Evolutionary conservation across 2,329 filamentous ascomycete genomes (phyloP).

Genomic region (Clonostachys solani): DNA sequence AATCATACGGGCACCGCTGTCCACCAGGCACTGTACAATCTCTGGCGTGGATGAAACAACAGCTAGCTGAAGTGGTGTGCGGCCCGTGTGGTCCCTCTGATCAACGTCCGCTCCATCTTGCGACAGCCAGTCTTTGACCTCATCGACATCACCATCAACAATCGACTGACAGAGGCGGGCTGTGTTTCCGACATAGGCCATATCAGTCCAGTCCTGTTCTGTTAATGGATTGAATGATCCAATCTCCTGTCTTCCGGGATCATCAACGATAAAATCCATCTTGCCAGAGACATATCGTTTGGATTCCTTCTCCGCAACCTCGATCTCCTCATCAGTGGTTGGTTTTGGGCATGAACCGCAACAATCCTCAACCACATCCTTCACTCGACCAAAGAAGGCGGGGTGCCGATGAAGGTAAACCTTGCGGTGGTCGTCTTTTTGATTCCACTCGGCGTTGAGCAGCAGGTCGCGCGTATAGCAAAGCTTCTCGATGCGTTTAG

Average conservation of each 20-base stretch:
- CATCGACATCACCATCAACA: constrained; percentile 65
- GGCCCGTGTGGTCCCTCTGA: constrained; percentile 71
- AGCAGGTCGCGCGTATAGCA: constrained; percentile 78
- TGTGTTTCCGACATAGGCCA: constrained; percentile 84
- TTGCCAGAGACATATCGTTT: constrained; percentile 74
- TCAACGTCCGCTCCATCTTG: constrained; percentile 69
- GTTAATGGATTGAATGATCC: constrained; percentile 76
- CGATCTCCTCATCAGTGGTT: constrained; percentile 64
- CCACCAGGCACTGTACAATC: constrained; percentile 67
- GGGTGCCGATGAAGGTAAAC: constrained; percentile 80
- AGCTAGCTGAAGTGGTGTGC: constrained; percentile 76
- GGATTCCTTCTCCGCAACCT: constrained; percentile 65
- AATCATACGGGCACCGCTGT: constrained; percentile 68
- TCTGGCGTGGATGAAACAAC: constrained; percentile 63
- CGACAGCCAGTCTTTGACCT: constrained; percentile 65
- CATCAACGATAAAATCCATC: constrained; percentile 71
- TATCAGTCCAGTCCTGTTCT: constrained; percentile 82
- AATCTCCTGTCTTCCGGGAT: constrained; percentile 72
- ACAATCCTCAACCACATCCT: constrained; percentile 75
- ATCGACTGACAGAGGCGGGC: constrained; percentile 76
- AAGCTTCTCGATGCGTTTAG: constrained; percentile 74
- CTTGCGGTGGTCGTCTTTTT: constrained; percentile 56
- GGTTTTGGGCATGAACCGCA: constrained; percentile 75
- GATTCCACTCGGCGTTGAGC: constrained; percentile 85
- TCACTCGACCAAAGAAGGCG: constrained; percentile 74